Percentiles rank a stretch among this genome's conserved stretches.
Conservation (phyloP, 257 asterid species). For the Nicotiana benthamiana region DNA sequence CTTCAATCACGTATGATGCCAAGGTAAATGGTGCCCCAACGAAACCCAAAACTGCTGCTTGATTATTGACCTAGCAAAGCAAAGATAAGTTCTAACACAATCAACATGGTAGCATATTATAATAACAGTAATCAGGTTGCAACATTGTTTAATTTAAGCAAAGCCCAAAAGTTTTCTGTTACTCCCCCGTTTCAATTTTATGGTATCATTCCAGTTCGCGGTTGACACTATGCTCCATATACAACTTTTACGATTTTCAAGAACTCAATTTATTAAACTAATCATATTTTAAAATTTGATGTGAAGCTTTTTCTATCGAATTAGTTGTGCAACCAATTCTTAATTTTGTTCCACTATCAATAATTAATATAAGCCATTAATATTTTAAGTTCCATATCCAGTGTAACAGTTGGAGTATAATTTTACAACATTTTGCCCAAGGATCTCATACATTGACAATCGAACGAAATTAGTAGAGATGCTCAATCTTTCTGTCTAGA, state of each 20-base stretch:
- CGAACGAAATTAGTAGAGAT: not conserved
- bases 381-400: not conserved
- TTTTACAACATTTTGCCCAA: not conserved
- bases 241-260: not conserved
- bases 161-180: not conserved
- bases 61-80: slow-evolving; percentile 59
- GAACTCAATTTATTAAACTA: not conserved
- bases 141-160: not conserved
- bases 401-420: not conserved
- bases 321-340: not conserved
- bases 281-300: not conserved
- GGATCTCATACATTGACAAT: not conserved
- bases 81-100: not conserved
- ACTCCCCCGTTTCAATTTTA: not conserved
- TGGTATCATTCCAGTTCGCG: not conserved
- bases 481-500: not conserved
- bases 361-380: not conserved
- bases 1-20: slow-evolving; percentile 90
- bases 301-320: not conserved
- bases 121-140: not conserved
- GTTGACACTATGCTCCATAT: not conserved
- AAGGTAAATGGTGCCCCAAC: slow-evolving; percentile 97
- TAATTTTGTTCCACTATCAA: not conserved
- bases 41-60: slow-evolving; percentile 92
- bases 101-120: not conserved